These are phyloP conservation scores for Irpex sp. DNA, from an alignment of 1,284 basidiomycete species.

Conservation along the genomic window DNA sequence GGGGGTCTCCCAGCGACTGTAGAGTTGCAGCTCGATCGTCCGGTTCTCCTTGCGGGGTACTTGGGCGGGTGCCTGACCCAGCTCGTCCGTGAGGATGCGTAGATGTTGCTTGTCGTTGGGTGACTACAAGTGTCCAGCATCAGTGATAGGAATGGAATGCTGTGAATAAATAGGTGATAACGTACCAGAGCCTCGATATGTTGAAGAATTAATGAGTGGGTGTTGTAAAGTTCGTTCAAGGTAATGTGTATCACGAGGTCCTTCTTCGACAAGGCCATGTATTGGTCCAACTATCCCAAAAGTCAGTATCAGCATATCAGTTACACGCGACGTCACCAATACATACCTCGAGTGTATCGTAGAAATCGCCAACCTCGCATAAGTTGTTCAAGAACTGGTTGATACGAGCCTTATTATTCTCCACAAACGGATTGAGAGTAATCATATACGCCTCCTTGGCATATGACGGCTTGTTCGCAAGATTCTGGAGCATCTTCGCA, in stretches of 20 bases:
- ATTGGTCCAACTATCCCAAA: slow-evolving; percentile 89
- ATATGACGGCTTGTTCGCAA: slow-evolving; percentile 98
- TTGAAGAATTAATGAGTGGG: slow-evolving; percentile 90
- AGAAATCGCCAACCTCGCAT: slow-evolving; percentile 99
- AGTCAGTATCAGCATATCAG: slow-evolving; percentile 9
- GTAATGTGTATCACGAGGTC: slow-evolving; percentile 98
- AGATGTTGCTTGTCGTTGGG: slow-evolving; percentile 97
- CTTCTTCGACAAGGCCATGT: slow-evolving; percentile 99
- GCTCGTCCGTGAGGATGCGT: slow-evolving; percentile 92
- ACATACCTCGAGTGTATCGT: slow-evolving; percentile 95
- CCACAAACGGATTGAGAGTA: slow-evolving; percentile 95
- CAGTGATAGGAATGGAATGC: slow-evolving; percentile 3
- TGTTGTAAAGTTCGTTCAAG: slow-evolving; percentile 98
- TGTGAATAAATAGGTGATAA: slow-evolving; percentile 11
- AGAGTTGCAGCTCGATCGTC: slow-evolving; percentile 87
- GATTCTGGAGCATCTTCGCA: slow-evolving; percentile 99
- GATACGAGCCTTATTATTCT: slow-evolving; percentile 96
- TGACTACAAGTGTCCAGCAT: slow-evolving; percentile 50
- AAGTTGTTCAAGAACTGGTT: slow-evolving; percentile 95
- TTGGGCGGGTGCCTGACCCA: slow-evolving; percentile 87
- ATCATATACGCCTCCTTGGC: slow-evolving; percentile 99
- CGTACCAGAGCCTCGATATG: slow-evolving; percentile 91
- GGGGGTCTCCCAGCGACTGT: slow-evolving; percentile 98
- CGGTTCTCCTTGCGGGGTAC: slow-evolving; percentile 98
- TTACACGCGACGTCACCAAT: too few species aligned